Conservation (phyloP, 768 basidiomycete genomes). For the Rhodosporidiobolus odoratus region DNA sequence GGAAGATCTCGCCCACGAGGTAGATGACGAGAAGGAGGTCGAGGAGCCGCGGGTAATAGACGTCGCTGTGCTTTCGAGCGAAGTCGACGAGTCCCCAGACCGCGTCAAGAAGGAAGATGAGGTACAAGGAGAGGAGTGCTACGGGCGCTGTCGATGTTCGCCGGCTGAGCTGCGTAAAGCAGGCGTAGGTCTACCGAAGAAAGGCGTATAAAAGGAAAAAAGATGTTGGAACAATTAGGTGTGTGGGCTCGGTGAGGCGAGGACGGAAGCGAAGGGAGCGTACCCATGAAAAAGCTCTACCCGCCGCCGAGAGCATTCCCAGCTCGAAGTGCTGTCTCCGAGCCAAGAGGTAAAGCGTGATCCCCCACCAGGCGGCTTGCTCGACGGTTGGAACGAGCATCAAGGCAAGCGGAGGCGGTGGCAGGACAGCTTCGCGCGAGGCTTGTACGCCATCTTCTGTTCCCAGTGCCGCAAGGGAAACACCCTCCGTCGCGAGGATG, state of each 20-base stretch:
- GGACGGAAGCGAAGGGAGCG: neutral
- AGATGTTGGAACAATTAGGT: too few species aligned
- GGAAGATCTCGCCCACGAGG: neutral
- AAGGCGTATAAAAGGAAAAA: neutral
- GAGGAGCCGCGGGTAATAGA: neutral
- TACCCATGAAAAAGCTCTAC: conserved; percentile 1
- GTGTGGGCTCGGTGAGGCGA: too few species aligned
- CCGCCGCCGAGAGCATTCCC: neutral
- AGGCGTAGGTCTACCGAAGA: conserved; percentile 1
- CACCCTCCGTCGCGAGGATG: neutral
- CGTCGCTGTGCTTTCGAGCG: neutral
- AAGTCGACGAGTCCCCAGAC: neutral
- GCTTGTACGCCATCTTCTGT: neutral
- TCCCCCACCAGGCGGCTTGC: neutral
- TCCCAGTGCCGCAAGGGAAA: neutral
- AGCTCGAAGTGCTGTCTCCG: neutral
- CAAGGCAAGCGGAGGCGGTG: conserved; percentile 5
- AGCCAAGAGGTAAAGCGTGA: too few species aligned
- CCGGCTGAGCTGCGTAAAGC: neutral
- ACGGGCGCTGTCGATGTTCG: neutral
- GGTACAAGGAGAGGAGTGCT: conserved; percentile 16
- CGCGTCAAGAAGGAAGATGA: conserved; percentile 1
- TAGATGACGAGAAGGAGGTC: conserved; percentile 3
- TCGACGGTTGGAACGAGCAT: conserved; percentile 15
- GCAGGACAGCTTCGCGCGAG: neutral